phyloP scores from a whole-genome alignment of 345 rosid species.

The Pseudoturritis turrita region DNA sequence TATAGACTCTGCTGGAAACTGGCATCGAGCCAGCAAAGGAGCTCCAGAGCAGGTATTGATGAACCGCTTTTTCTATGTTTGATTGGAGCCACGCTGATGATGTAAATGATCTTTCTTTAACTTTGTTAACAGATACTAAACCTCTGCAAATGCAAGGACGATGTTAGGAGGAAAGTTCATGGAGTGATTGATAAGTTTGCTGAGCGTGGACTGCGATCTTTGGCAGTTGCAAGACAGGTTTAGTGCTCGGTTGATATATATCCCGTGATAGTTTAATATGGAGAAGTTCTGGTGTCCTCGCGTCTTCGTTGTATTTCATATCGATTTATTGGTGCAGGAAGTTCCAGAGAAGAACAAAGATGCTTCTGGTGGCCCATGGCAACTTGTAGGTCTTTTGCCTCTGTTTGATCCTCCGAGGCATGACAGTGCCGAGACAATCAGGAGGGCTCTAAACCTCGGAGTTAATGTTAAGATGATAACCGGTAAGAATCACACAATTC shows the following conservation, averaged over 20 bases:
- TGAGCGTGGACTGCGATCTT: slow-evolving; percentile 89
- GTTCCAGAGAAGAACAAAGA: slow-evolving; percentile 80
- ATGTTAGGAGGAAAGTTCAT: slow-evolving; percentile 65
- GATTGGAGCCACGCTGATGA: no score
- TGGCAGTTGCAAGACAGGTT: slow-evolving; percentile 91
- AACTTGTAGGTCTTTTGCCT: slow-evolving; percentile 73
- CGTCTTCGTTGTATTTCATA: not conserved
- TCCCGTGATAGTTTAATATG: not conserved
- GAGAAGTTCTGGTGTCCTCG: not conserved
- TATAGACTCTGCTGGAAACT: slow-evolving; percentile 61
- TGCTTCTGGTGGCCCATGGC: slow-evolving; percentile 80
- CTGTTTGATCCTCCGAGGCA: slow-evolving; percentile 97
- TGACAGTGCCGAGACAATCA: slow-evolving; percentile 93
- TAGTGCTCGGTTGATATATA: not conserved
- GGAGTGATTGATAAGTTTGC: slow-evolving; percentile 81
- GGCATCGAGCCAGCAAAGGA: slow-evolving; percentile 91
- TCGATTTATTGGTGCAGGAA: slow-evolving; percentile 41
- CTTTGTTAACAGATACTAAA: slow-evolving; percentile 45
- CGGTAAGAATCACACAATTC: slow-evolving; percentile 35
- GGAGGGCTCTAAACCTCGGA: slow-evolving; percentile 87
- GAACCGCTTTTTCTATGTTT: no score
- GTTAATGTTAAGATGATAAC: slow-evolving; percentile 94
- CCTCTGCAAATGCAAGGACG: slow-evolving; percentile 76
- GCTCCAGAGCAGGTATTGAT: slow-evolving; percentile 85
- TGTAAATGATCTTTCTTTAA: not conserved